A percentile compares a stretch with the other conserved stretches of the same genome.
phyloP scores from a whole-genome alignment of 345 rosid species.

The Salix exigua region DNA sequence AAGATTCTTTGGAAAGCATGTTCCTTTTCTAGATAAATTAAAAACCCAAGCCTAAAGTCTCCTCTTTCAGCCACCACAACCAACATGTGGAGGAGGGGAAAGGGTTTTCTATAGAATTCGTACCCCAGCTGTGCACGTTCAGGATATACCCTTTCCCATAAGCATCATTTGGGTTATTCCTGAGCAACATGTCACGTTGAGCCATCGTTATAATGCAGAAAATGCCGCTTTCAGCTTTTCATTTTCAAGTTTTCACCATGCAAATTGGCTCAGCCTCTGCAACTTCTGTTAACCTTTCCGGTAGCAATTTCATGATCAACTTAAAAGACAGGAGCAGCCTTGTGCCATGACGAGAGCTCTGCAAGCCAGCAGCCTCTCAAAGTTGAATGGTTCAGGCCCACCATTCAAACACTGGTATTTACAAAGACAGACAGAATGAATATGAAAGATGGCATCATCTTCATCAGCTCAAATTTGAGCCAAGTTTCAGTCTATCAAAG shows the following conservation, averaged over 20 bases:
- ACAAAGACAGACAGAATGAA: not conserved
- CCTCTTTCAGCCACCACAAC: not conserved
- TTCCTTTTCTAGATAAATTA: not conserved
- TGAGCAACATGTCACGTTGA: not conserved
- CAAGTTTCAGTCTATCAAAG: not conserved
- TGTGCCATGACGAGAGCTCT: not conserved
- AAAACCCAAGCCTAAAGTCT: not conserved
- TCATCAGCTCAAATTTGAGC: not conserved
- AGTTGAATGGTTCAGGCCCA: not conserved
- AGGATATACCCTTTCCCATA: not conserved
- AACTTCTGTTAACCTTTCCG: not conserved
- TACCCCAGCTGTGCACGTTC: conserved; percentile 6
- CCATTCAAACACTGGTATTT: not conserved
- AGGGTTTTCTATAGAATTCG: not conserved
- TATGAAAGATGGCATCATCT: not conserved
- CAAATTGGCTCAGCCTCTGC: not conserved
- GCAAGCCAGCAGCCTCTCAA: too few species aligned
- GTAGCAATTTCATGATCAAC: not conserved
- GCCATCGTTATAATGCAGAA: not conserved
- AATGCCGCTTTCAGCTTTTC: not conserved
- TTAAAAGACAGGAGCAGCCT: not conserved
- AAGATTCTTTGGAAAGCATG: conserved; percentile 5
- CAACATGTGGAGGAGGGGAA: not conserved
- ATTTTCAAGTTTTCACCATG: not conserved
- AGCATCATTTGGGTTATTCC: not conserved